These are phyloP conservation scores for Zea luxurians DNA, from an alignment of 176 grass and related monocot species.

Conservation along the genomic window DNA sequence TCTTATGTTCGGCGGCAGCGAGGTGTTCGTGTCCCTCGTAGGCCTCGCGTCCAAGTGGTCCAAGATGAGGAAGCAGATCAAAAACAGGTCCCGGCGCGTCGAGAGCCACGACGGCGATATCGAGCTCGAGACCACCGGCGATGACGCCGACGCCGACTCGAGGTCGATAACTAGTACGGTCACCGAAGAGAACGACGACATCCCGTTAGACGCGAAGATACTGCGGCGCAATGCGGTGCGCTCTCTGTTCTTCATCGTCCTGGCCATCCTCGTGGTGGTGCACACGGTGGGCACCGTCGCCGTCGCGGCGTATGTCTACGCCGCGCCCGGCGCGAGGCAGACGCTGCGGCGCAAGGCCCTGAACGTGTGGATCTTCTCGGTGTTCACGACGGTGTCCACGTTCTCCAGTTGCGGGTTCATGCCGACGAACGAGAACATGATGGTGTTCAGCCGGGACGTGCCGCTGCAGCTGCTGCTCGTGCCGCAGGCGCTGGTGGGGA, in stretches of 20 bases:
- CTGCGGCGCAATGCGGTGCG: slow-evolving; percentile 37
- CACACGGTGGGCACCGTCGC: slow-evolving; percentile 40
- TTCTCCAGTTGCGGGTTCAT: slow-evolving; percentile 65
- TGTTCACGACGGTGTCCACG: slow-evolving; percentile 64
- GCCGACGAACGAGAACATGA: slow-evolving; percentile 76
- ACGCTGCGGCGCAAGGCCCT: slow-evolving; percentile 51
- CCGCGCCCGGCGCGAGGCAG: slow-evolving; percentile 23
- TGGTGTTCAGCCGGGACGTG: slow-evolving; percentile 43
- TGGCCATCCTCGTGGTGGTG: slow-evolving; percentile 38
- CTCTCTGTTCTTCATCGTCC: slow-evolving; percentile 41
- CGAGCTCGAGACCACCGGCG: slow-evolving; percentile 9
- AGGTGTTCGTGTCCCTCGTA: slow-evolving; percentile 56
- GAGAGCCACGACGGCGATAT: slow-evolving; percentile 1
- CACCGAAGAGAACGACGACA: neutral
- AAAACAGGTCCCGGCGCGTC: neutral
- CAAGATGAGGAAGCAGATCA: slow-evolving; percentile 25
- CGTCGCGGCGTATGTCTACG: slow-evolving; percentile 37
- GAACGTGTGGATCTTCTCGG: slow-evolving; percentile 47
- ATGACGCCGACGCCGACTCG: neutral
- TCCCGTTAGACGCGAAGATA: neutral
- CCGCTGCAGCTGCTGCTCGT: slow-evolving; percentile 57
- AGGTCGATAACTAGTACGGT: neutral
- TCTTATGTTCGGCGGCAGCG: slow-evolving; percentile 60
- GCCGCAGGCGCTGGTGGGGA: slow-evolving; percentile 52
- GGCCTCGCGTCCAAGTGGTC: slow-evolving; percentile 40